A percentile compares a stretch with the other conserved stretches of the same genome.
phyloP scores from a whole-genome alignment of 2,329 filamentous ascomycete species.

The Phaeosphaeriaceae sp. region DNA sequence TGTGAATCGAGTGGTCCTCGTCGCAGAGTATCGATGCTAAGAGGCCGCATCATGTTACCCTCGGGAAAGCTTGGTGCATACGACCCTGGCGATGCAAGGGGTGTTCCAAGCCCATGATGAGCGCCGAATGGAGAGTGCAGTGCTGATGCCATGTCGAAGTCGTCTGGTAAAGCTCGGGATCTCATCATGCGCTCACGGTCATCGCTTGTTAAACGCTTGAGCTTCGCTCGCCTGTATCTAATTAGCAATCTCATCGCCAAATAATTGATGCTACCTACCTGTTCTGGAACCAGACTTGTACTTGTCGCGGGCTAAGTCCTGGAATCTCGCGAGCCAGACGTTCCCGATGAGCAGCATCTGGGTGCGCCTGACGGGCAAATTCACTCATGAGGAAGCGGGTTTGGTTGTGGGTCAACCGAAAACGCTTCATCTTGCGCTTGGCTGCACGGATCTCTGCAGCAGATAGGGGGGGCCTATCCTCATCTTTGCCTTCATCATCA shows the following conservation, averaged over 20 bases:
- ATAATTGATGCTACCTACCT: conserved; percentile 64
- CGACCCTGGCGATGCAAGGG: conserved; percentile 55
- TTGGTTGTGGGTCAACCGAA: conserved; percentile 91
- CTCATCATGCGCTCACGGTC: conserved; percentile 67
- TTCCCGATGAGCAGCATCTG: conserved; percentile 88
- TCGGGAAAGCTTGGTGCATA: conserved; percentile 51
- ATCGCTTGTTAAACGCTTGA: conserved; percentile 66
- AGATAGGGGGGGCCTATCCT: conserved; percentile 50
- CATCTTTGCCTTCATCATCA: conserved; percentile 38
- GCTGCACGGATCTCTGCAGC: conserved; percentile 57
- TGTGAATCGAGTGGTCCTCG: conserved; percentile 69
- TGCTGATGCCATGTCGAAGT: conserved; percentile 66
- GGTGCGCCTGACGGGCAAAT: conserved; percentile 92
- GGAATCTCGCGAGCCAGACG: conserved; percentile 88
- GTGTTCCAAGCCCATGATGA: conserved; percentile 53
- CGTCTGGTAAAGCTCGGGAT: conserved; percentile 64
- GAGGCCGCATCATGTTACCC: conserved; percentile 68
- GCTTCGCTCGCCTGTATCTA: conserved; percentile 61
- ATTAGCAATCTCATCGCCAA: conserved; percentile 19
- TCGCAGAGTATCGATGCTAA: conserved; percentile 72
- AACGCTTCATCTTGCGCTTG: conserved; percentile 72
- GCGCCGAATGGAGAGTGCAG: conserved; percentile 61
- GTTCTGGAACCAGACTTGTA: conserved; percentile 99
- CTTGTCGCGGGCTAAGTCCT: conserved; percentile 86
- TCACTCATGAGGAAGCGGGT: conserved; percentile 98